Evolutionary conservation across 2,329 filamentous ascomycete species (phyloP), one percentile per base, ranked within the genome.

Genomic region (Penicillium paneum): DNA sequence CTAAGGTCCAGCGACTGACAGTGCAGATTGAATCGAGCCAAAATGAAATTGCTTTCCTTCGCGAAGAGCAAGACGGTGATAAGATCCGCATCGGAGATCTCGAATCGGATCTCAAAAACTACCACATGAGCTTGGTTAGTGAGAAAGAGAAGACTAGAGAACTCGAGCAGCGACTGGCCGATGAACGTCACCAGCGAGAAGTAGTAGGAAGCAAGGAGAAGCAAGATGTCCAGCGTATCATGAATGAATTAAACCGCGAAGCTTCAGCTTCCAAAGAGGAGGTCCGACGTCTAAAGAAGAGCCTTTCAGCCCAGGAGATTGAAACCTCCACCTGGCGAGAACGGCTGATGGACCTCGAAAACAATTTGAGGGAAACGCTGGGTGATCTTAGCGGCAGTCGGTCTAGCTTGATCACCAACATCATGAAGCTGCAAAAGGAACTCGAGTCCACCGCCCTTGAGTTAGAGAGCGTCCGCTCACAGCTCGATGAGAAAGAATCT

Each of bases 1-100:
- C 88, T 64, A 97, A 97, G 79, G 87, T 89, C 44, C 89, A 96
- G 66, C 85, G 92, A 49, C 81, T 97, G 3, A 87, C 89, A 4
- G 90, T 99, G 31, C 92, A 97, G 68, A 88, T 93, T 61, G 94
- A 99, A 74, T 96, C 90, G 5, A 88, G 89, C 53, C 93, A 97
- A 65, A 88, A 88, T 55, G 94, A 99, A 72, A 95, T 97, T 73
- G 87, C 90, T 1, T 99, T 99, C 81, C 74, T 99, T 47, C 87
- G 94, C 1, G 94, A 99, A 70, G 94, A 99, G 76, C 94, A 99
- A 73, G 94, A 99, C 74, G 85, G 84, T 17, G 94, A 99, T 78
- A 99, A 99, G 81, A 96, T 99, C 70, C 92, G 91, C 74, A 97
- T 99, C 66, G 91, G 93, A 35, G 91, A 97, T 67, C 80, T 97